phyloP scores from a whole-genome alignment of 108 stramenopile genomes.

The Mayamaea pseudoterrestris region DNA sequence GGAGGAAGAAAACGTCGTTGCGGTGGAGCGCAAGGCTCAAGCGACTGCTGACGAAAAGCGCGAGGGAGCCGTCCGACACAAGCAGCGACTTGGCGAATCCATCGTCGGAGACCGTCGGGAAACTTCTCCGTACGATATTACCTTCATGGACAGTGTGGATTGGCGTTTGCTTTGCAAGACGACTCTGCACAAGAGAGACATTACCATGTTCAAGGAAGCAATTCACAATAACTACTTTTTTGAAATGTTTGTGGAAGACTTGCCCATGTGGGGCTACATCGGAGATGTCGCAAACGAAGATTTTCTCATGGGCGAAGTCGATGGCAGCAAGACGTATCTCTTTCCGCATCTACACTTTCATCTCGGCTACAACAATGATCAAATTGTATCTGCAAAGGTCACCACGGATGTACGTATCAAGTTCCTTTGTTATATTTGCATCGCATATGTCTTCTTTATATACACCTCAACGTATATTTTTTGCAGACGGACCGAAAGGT shows the following conservation, averaged over 20 bases:
- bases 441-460: not conserved
- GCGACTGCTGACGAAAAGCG: slow-evolving; percentile 7
- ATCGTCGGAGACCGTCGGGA: slow-evolving; percentile 93
- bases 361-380: slow-evolving; percentile 79
- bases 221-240: slow-evolving; percentile 94
- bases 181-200: slow-evolving; percentile 34
- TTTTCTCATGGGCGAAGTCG: slow-evolving; percentile 59
- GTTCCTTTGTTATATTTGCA: not conserved
- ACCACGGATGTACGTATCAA: slow-evolving; percentile 52
- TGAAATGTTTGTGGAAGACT: slow-evolving; percentile 97
- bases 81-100: slow-evolving; percentile 82
- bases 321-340: slow-evolving; percentile 61
- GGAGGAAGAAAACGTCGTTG: slow-evolving; percentile 24
- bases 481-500: slow-evolving; percentile 54
- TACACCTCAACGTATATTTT: not conserved
- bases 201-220: slow-evolving; percentile 67
- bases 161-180: slow-evolving; percentile 86
- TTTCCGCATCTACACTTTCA: slow-evolving; percentile 90
- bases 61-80: slow-evolving; percentile 37
- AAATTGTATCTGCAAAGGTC: slow-evolving; percentile 84
- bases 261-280: slow-evolving; percentile 96
- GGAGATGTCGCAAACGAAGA: slow-evolving; percentile 77
- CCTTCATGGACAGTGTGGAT: slow-evolving; percentile 68
- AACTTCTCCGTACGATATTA: slow-evolving; percentile 81
- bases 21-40: slow-evolving; percentile 1